Percentiles rank a stretch among this genome's conserved stretches.
Conservation (phyloP, 1,284 basidiomycete species). For the Trichosporon sp. region DNA sequence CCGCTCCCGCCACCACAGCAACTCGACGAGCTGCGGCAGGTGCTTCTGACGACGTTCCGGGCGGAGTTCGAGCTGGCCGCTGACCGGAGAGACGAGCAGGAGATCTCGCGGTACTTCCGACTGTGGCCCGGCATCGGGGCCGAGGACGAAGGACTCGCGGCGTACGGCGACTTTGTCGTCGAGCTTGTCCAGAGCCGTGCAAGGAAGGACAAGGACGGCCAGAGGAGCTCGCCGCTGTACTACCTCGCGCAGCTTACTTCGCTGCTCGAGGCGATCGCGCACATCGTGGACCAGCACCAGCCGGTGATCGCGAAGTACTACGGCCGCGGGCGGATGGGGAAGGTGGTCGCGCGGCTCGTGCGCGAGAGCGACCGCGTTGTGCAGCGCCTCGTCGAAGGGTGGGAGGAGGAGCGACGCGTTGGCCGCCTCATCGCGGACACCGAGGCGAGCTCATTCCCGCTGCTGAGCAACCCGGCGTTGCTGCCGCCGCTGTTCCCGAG, state of each 20-base stretch:
- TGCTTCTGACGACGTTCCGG: slow-evolving; percentile 72
- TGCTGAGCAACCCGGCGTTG: slow-evolving; percentile 38
- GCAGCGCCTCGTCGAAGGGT: slow-evolving; percentile 68
- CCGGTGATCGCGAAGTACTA: slow-evolving; percentile 98
- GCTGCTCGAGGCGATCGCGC: slow-evolving; percentile 89
- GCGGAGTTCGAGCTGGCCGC: slow-evolving; percentile 74
- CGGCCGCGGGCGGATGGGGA: slow-evolving; percentile 75
- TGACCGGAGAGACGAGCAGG: slow-evolving; percentile 68
- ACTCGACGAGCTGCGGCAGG: slow-evolving; percentile 67
- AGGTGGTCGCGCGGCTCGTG: slow-evolving; percentile 70
- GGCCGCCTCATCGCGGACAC: slow-evolving; percentile 49
- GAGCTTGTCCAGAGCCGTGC: slow-evolving; percentile 76
- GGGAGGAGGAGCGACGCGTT: slow-evolving; percentile 76
- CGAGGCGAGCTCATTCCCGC: slow-evolving; percentile 41
- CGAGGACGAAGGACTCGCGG: slow-evolving; percentile 79
- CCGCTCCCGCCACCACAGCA: slow-evolving; percentile 81
- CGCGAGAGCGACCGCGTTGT: slow-evolving; percentile 84
- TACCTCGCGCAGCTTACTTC: slow-evolving; percentile 81
- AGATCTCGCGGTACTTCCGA: slow-evolving; percentile 92
- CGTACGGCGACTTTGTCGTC: slow-evolving; percentile 88
- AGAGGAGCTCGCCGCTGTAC: slow-evolving; percentile 82
- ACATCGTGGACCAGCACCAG: slow-evolving; percentile 95
- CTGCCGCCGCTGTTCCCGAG: slow-evolving; percentile 37
- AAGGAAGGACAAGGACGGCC: slow-evolving; percentile 73
- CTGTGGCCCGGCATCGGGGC: slow-evolving; percentile 87